Base-by-base conservation (phyloP, 179 eudicot species). In the Beta macrorhiza region DNA sequence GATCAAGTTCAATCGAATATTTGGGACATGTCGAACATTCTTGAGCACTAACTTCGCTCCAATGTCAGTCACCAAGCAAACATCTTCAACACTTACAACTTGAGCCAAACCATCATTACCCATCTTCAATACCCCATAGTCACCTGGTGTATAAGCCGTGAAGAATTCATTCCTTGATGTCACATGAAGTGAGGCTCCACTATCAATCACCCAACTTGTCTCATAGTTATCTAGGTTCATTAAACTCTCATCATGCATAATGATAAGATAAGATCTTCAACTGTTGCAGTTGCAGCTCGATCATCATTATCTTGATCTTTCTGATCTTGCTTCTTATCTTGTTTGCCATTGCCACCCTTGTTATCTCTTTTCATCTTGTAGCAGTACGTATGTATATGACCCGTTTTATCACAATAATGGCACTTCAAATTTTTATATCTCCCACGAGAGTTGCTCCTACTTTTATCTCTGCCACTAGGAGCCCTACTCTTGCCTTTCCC, bases 131-230 rank as follows among this genome's bases (percentile, higher is more conserved):
- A 67, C 49, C 72, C 49, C 72, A 37, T 12, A 67, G 49, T 67
- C 72, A 32, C 62, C 62, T 13, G 49, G 53, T 4, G 49, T 75
- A 37, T 78, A 78, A 37, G 65, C 25, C 7, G 75, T 32, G 56
- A 78, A 68, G 49, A 68, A 69, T 17, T 78, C 75, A 55, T 67
- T 52, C 47, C 25, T 78, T 11, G 67, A 67, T 22, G 80, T 78
- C 29, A 78, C 57, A 57, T 78, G 67, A 10, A 17, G 81, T 65
- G 67, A 78, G 42, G 81, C 81, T 68, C 75, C 67, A 57, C 67
- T 78, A 10, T 69, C 81, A 29, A 69, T 70, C 4, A 79, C 67
- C 53, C 52, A 0, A 29, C 32, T 29, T 29, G 32, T 29, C 32
- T 29, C 32, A 29, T 29, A 29, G 32, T 29, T 29, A 29, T 0